Percentiles rank a stretch among this genome's conserved stretches.
These are phyloP conservation scores for Trifolium subterraneum DNA, from an alignment of 306 rosid genomes.

Conservation along the genomic window DNA sequence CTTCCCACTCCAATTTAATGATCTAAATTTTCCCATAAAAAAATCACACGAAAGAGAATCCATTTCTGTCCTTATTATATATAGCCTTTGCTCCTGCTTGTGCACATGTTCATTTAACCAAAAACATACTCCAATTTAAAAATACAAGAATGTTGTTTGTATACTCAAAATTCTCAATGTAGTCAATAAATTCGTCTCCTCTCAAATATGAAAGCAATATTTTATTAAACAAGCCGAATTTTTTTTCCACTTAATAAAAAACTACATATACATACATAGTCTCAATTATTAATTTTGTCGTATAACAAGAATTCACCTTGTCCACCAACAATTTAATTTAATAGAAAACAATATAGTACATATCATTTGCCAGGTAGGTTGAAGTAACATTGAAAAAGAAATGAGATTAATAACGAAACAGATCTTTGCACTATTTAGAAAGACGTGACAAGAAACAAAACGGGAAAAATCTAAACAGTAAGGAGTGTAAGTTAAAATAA, in stretches of 20 bases:
- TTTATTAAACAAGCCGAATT: not conserved
- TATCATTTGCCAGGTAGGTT: constrained; percentile 28
- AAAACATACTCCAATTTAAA: constrained; percentile 8
- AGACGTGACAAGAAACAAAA: constrained; percentile 19
- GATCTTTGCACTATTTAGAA: constrained; percentile 26
- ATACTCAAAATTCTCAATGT: constrained; percentile 30
- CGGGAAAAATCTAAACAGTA: not conserved
- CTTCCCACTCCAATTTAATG: too few relatives aligned
- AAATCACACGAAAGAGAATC: too few relatives aligned
- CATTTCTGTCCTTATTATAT: too few relatives aligned
- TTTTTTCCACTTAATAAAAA: constrained; percentile 13
- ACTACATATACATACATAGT: not conserved
- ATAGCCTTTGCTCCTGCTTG: not conserved
- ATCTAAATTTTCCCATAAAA: too few relatives aligned
- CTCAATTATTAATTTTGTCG: constrained; percentile 47
- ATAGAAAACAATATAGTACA: constrained; percentile 13
- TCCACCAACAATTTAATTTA: constrained; percentile 32
- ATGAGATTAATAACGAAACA: not conserved
- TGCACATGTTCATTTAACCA: constrained; percentile 35
- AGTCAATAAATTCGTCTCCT: constrained; percentile 31
- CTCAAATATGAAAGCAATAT: constrained; percentile 7
- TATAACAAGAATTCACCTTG: constrained; percentile 22
- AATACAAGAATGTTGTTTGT: constrained; percentile 38
- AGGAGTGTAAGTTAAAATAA: constrained; percentile 8
- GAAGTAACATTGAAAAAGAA: constrained; percentile 38